Base-by-base conservation (phyloP, 345 rosid species). In the Cardamine resedifolia region DNA sequence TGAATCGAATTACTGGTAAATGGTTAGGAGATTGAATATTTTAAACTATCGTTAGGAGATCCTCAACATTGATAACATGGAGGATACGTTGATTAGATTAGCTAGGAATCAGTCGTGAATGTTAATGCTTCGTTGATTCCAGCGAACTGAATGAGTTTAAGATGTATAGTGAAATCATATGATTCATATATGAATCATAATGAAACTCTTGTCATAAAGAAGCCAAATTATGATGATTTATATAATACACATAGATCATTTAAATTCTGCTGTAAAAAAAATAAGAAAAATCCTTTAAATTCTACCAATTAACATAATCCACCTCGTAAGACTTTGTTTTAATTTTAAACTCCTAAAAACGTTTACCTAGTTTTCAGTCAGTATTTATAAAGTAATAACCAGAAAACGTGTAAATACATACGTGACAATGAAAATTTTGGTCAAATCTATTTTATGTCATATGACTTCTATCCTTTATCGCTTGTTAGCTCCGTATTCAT, bases 151-250 rank as follows among this genome's bases (percentile, higher is more conserved):
- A 49, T 36, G 41, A 28, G 18, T 36, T 48, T 49, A 23, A 44
- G 12, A 45, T 33, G 34, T 57, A 57, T 3, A 69, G 65, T 57
- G 43, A 31, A 69, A 16, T 5, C 34, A 57, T 15, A 53, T 55
- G 73, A 57, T 57, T 44, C 33, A 23, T 58, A 24, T 58, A 58
- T 12, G 11, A 56, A 52, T 68, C 23, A 15, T 43, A 21, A 30
- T 44, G 24, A 45, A 69, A 69, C 55, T 41, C 3, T 68, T 41
- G 30, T 55, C 4, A 57, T 3, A 19, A 57, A 19, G 28, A 68
- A 39, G 41, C 38, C 39, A 39, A 38, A 26, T 16, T 53, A 31
- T 30, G 55, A 14, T 36, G 16, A 36, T 51, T 15, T n/a, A n/a
- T 23, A 38, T 51, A 5, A 28, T 5, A 43, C 31, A 55, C 8